Percentiles rank a stretch among this genome's conserved stretches.
These are phyloP conservation scores for Scedosporium apiospermum DNA, from an alignment of 2,329 filamentous ascomycete species.

Conservation along the genomic window DNA sequence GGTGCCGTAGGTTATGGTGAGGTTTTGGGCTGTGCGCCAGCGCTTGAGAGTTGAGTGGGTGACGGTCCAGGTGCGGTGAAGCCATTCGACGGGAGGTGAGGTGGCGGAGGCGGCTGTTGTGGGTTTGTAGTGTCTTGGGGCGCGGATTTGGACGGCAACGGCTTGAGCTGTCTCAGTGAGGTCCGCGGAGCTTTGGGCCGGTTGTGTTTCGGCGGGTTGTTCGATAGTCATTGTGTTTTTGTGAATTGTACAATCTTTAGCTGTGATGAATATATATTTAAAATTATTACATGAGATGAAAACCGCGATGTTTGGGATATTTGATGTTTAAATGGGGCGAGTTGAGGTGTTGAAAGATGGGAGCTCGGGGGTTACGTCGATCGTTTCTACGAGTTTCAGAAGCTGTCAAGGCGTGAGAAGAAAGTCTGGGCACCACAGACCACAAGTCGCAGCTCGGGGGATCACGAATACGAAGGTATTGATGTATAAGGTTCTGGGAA, in stretches of 20 bases:
- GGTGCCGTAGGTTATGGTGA: slow-evolving; percentile 64
- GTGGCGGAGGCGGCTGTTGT: not conserved
- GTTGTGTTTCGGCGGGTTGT: not conserved
- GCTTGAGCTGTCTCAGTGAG: not conserved
- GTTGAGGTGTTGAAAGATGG: not conserved
- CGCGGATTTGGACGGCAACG: not conserved
- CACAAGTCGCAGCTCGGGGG: not conserved
- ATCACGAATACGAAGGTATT: not conserved
- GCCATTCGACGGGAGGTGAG: slow-evolving; percentile 45
- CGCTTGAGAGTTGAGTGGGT: slow-evolving; percentile 69
- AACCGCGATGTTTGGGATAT: not conserved
- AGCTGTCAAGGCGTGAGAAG: not conserved
- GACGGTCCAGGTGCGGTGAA: slow-evolving; percentile 61
- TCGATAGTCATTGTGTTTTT: slow-evolving; percentile 1
- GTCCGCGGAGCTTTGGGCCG: not conserved
- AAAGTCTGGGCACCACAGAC: not conserved
- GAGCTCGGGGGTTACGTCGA: not conserved
- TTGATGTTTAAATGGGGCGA: not conserved
- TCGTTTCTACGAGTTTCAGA: not conserved
- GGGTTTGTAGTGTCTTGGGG: slow-evolving; percentile 2
- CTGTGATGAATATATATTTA: not conserved
- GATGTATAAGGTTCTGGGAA: not conserved
- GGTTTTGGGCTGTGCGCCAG: slow-evolving; percentile 74
- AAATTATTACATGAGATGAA: not conserved
- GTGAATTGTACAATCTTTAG: not conserved